Evolutionary conservation across 2,329 filamentous ascomycete species (phyloP).

Genomic region (Bipolaris zeicola): DNA sequence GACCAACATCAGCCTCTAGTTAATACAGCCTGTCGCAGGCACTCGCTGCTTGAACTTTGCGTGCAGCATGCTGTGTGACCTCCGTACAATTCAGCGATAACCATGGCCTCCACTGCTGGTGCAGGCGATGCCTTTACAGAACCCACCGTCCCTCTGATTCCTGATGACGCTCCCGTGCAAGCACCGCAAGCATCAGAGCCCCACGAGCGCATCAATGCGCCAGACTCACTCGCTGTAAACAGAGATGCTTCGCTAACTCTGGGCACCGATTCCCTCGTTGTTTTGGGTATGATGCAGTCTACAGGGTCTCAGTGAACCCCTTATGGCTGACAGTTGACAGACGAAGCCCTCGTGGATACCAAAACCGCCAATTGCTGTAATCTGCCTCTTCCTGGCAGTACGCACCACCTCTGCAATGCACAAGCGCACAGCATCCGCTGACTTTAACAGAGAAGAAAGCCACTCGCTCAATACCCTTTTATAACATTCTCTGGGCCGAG

Average conservation of each 20-base stretch:
- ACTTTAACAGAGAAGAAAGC: slow-evolving; percentile 51
- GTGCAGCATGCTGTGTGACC: slow-evolving; percentile 10
- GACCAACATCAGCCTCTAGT: not conserved
- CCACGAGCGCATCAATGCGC: slow-evolving; percentile 16
- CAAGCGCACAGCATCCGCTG: slow-evolving; percentile 4
- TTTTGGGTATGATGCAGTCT: slow-evolving; percentile 57
- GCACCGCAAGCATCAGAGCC: not conserved
- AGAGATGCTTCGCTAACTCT: slow-evolving; percentile 65
- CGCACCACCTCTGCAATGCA: slow-evolving; percentile 5
- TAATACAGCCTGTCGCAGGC: not conserved
- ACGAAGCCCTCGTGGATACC: slow-evolving; percentile 60
- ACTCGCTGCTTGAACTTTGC: not conserved
- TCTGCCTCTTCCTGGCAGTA: slow-evolving; percentile 57
- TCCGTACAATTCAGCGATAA: slow-evolving; percentile 19
- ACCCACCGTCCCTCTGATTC: slow-evolving; percentile 2
- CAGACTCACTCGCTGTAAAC: slow-evolving; percentile 59
- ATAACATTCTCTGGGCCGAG: slow-evolving; percentile 84
- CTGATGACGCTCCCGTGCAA: slow-evolving; percentile 37
- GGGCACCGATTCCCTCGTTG: slow-evolving; percentile 63
- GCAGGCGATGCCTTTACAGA: slow-evolving; percentile 13
- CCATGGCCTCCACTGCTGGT: slow-evolving; percentile 23
- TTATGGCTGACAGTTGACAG: slow-evolving; percentile 40
- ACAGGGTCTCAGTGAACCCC: not conserved
- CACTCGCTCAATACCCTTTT: slow-evolving; percentile 71
- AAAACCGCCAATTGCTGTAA: slow-evolving; percentile 62